Conservation (phyloP, 176 grass and related monocot genomes). For the Lolium rigidum region DNA sequence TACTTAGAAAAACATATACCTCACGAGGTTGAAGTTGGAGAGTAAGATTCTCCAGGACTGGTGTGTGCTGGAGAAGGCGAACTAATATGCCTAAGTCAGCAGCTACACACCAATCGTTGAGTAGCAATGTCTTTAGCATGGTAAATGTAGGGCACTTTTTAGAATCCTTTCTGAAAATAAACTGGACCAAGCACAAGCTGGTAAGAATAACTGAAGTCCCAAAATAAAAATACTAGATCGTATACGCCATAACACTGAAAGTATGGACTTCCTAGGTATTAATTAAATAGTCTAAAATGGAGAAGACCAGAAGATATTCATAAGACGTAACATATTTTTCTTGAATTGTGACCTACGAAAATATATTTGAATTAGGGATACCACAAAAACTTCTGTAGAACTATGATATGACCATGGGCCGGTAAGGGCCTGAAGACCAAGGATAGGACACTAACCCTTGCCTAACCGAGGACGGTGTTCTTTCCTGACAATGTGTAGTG, state of each 20-base stretch:
- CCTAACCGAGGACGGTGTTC: not conserved
- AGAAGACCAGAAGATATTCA: not conserved
- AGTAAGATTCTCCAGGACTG: constrained; percentile 20
- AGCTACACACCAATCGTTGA: constrained; percentile 4
- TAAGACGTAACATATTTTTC: not conserved
- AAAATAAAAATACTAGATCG: not conserved
- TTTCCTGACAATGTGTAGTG: not conserved
- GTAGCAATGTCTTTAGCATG: not conserved
- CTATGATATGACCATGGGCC: not conserved
- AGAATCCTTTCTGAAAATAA: constrained; percentile 24
- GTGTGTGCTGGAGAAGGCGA: not conserved
- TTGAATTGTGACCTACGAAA: not conserved
- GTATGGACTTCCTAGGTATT: not conserved
- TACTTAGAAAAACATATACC: constrained; percentile 1
- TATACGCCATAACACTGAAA: constrained; percentile 6
- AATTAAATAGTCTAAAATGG: not conserved
- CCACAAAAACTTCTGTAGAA: not conserved
- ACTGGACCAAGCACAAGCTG: not conserved
- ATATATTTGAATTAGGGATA: too few relatives aligned
- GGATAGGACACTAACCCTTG: not conserved
- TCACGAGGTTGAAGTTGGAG: constrained; percentile 10
- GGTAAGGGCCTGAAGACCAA: not conserved
- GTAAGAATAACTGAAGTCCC: not conserved
- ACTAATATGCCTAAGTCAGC: not conserved
- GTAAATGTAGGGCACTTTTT: not conserved